Percentiles rank a stretch among this genome's conserved stretches.
Conservation (phyloP, 495 filamentous ascomycete genomes). For the Cercophora samala region DNA sequence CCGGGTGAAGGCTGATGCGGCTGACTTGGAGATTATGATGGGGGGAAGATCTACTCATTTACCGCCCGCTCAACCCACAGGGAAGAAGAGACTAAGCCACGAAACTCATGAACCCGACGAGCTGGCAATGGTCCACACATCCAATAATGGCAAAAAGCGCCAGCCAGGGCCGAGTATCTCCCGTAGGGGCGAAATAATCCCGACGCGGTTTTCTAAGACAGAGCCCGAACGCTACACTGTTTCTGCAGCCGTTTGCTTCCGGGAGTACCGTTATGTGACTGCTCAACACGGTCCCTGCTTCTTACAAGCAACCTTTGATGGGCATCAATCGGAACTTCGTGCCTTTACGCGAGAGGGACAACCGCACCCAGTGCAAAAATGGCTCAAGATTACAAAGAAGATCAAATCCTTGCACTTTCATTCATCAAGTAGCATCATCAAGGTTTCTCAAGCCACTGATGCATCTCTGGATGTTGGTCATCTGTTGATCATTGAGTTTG, state of each 20-base stretch:
- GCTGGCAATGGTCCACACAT: neutral
- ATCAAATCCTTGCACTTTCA: constrained; percentile 3
- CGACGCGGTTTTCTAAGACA: constrained; percentile 11
- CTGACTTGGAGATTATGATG: constrained; percentile 20
- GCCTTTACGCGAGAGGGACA: constrained; percentile 14
- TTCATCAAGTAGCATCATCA: constrained; percentile 18
- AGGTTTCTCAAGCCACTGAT: constrained; percentile 19
- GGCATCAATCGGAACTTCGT: constrained; percentile 15
- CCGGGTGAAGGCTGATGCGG: constrained; percentile 11
- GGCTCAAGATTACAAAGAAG: constrained; percentile 26
- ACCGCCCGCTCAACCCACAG: neutral
- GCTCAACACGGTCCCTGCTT: neutral
- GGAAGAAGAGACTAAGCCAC: constrained; percentile 15
- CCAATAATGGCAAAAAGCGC: neutral
- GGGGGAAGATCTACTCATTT: neutral
- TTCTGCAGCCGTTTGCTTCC: neutral
- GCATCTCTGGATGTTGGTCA: neutral
- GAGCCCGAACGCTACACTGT: neutral
- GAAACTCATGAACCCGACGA: constrained; percentile 9
- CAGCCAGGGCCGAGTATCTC: constrained; percentile 19
- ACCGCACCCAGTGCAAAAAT: constrained; percentile 10
- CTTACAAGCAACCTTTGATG: neutral
- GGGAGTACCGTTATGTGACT: neutral
- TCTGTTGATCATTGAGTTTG: constrained; percentile 16
- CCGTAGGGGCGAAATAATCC: constrained; percentile 14